phyloP scores from a whole-genome alignment of 2,329 filamentous ascomycete genomes.

The Hypoxylon sp. region DNA sequence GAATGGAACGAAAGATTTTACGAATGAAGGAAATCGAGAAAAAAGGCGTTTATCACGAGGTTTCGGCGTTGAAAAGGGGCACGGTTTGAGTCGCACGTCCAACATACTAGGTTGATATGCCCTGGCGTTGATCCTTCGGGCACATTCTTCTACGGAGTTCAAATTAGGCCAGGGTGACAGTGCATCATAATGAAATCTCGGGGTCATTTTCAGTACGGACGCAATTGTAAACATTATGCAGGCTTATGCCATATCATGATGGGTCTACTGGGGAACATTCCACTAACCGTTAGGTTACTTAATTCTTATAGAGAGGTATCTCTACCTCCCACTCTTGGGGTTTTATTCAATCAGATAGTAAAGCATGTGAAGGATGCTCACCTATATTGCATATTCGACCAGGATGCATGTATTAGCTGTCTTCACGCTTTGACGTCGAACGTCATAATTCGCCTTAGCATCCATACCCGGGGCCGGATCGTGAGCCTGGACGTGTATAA shows the following conservation, averaged over 20 bases:
- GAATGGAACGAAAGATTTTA: slow-evolving; percentile 50
- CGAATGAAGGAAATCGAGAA: slow-evolving; percentile 37
- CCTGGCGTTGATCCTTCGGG: slow-evolving; percentile 24
- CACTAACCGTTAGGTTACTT: slow-evolving; percentile 22
- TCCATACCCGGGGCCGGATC: neutral
- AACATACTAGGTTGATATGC: slow-evolving; percentile 31
- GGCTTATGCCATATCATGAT: too few species aligned
- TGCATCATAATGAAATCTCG: neutral
- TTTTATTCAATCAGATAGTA: slow-evolving; percentile 5
- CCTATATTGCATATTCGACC: neutral
- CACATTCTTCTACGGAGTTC: neutral
- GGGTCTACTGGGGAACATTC: slow-evolving; percentile 8
- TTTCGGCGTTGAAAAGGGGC: slow-evolving; percentile 22
- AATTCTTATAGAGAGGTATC: neutral
- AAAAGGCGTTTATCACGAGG: neutral
- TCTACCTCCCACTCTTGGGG: slow-evolving; percentile 24
- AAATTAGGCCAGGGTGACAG: neutral
- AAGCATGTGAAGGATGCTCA: too few species aligned
- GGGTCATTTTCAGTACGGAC: neutral
- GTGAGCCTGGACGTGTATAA: neutral
- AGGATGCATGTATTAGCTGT: neutral
- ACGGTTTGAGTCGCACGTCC: slow-evolving; percentile 4
- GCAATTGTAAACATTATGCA: neutral
- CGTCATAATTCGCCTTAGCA: neutral
- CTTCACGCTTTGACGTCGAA: neutral